Base-by-base conservation (phyloP, 2,329 filamentous ascomycete species). In the Elsinoe ampelina region DNA sequence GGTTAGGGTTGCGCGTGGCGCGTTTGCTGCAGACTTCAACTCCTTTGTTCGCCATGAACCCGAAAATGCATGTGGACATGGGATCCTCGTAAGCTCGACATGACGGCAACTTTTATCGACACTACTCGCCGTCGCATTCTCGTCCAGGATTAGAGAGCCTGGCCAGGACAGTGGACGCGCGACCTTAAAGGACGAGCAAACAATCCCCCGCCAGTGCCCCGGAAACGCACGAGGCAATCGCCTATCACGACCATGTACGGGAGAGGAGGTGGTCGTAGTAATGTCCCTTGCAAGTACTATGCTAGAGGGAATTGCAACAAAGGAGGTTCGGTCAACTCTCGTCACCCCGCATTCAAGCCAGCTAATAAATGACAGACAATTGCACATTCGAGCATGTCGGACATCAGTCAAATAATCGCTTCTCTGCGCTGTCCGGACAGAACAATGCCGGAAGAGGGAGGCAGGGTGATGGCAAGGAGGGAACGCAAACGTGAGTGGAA, bases 271-370 rank as follows among this genome's bases (percentile, higher is more conserved):
- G 57, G 39, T 11, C 47, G 51, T 22, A 35, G 57, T 7, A 47
- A 50, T 47, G 58, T 57, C 38, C 66, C 85, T 57, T 89, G 85
- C 74, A 77, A 71, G 61, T 88, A 80, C 68, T 89, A 77, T 65
- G 77, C 79, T 66, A 77, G 83, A 67, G 84, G 84, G 42, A 76
- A 75, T 60, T 89, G 85, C 74, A 80, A 73, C 64, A 82, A 79
- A 66, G 84, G 84, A 71, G 75, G 83, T 84, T 73, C 61, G 75
- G 58, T 36, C 50, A 11, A 47, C 26, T 55, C 5, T 39, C 36
- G 45, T 32, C n/a, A n/a, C n/a, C 55, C 36, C 19, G n/a, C 52
- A 17, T 36, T 79, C 83, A 57, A 79, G 83, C 35, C 26, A 47
- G 51, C 36, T 60, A 43, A 38, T 59, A 34, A 54, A 10, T 52